These are phyloP conservation scores for Fragaria nilgerrensis DNA, from an alignment of 306 rosid species.

Conservation along the genomic window DNA sequence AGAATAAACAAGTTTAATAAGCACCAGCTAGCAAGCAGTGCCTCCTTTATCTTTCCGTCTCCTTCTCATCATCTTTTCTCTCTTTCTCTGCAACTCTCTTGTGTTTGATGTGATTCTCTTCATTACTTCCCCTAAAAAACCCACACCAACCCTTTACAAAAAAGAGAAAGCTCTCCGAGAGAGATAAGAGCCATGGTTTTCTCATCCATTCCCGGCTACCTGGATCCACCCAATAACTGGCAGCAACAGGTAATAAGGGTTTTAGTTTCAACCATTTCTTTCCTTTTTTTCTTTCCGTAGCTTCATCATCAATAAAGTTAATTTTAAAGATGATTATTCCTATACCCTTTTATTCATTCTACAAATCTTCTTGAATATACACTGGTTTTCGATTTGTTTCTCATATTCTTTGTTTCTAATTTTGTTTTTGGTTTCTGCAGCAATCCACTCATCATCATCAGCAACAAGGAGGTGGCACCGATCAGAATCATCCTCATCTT, in stretches of 20 bases:
- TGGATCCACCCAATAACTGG: conserved; percentile 83
- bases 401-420: background rate
- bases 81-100: conserved; percentile 24
- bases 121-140: conserved; percentile 39
- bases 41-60: conserved; percentile 75
- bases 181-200: conserved; percentile 55
- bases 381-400: conserved; percentile 25
- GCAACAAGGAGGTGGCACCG: conserved; percentile 22
- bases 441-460: conserved; percentile 33
- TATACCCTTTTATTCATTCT: conserved; percentile 40
- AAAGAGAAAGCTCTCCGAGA: conserved; percentile 39
- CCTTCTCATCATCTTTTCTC: conserved; percentile 37
- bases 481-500: conserved; percentile 30
- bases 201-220: conserved; percentile 70
- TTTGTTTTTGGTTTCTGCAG: conserved; percentile 14
- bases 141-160: conserved; percentile 59
- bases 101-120: conserved; percentile 83
- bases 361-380: conserved; percentile 65
- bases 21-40: conserved; percentile 16
- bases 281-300: conserved; percentile 7
- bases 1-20: conserved; percentile 32
- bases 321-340: conserved; percentile 21
- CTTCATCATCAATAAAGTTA: conserved; percentile 57
- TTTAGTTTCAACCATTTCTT: background rate
- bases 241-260: conserved; percentile 55